Evolutionary conservation across 768 basidiomycete species (phyloP).

Genomic region (Pleurotus cornucopiae): DNA sequence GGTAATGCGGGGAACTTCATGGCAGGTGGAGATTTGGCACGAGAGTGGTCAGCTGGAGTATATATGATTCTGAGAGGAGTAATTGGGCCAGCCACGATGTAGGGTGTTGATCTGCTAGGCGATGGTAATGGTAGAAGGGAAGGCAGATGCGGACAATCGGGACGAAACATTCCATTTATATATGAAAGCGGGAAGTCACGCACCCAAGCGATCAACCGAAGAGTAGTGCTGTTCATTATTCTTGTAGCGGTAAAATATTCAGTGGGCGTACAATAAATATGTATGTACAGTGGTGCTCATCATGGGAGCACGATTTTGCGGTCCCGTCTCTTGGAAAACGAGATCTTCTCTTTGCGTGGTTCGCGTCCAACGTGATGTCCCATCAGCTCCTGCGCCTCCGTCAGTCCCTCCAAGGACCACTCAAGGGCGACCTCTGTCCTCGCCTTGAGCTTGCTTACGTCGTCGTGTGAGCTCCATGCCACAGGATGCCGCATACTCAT

Average conservation of each 20-base stretch:
- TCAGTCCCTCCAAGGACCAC: slow-evolving; percentile 47
- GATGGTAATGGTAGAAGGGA: neutral
- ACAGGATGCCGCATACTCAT: slow-evolving; percentile 66
- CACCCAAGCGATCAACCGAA: no score
- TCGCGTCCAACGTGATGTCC: neutral
- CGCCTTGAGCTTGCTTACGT: slow-evolving; percentile 50
- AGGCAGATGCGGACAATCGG: neutral
- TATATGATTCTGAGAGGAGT: neutral
- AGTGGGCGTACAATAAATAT: no score
- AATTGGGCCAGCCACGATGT: neutral
- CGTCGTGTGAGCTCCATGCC: slow-evolving; percentile 54
- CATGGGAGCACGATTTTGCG: no score
- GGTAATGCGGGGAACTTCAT: neutral
- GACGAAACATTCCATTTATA: no score
- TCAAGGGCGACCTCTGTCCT: slow-evolving; percentile 67
- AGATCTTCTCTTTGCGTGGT: neutral
- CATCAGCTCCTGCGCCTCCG: slow-evolving; percentile 11
- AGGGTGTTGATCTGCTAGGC: neutral
- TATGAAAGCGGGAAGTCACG: no score
- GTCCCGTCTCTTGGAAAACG: no score
- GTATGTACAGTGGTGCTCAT: no score
- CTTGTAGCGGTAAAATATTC: no score
- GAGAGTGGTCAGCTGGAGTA: neutral
- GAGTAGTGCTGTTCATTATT: no score
- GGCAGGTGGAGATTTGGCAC: neutral